Evolutionary conservation across 129 eudicot species (phyloP), one percentile per base, ranked within the genome.

Genomic region (Helichrysum umbraculigerum): DNA sequence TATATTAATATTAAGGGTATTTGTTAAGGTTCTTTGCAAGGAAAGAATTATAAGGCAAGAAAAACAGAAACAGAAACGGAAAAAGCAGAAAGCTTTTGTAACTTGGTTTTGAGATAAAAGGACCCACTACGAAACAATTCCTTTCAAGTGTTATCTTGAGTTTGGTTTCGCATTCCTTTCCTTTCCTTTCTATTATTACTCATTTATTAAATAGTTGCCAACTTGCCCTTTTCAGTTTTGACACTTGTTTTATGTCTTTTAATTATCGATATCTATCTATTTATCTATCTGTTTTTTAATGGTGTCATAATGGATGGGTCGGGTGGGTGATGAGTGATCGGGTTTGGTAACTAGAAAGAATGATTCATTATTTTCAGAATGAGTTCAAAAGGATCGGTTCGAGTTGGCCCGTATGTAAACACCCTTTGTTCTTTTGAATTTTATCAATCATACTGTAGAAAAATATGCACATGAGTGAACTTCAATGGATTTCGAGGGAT

Each of bases 11-110:
- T 44, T 5, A 30, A 73, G 50, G 62, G 75, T 67, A 16, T 22
- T 20, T 22, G 71, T 66, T 20, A 59, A 67, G 75, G 64, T 80
- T 66, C 14, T 56, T 71, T 68, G 42, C 79, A 74, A 41, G 83
- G 3, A 80, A 80, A 58, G 75, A 73, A 76, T 64, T n/a, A 28
- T 21, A 59, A 51, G 35, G 21, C 16, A 20, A 22, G 30, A 57
- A 68, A 29, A 70, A 41, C 19, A n/a, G 19, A 10, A 50, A 12
- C 33, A 61, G 11, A 74, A 71, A 78, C 59, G 47, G 11, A 72
- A 72, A 66, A 61, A 71, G 65, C 57, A 12, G 14, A 50, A 41
- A 73, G 32, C 19, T 20, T 41, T 66, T 71, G 65, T 80, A 19
- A 47, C 79, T 80, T 80, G 52, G n/a, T 59, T 29, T 15, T 8